Base-by-base conservation (phyloP, 2,329 filamentous ascomycete species). In the Elsinoe australis region DNA sequence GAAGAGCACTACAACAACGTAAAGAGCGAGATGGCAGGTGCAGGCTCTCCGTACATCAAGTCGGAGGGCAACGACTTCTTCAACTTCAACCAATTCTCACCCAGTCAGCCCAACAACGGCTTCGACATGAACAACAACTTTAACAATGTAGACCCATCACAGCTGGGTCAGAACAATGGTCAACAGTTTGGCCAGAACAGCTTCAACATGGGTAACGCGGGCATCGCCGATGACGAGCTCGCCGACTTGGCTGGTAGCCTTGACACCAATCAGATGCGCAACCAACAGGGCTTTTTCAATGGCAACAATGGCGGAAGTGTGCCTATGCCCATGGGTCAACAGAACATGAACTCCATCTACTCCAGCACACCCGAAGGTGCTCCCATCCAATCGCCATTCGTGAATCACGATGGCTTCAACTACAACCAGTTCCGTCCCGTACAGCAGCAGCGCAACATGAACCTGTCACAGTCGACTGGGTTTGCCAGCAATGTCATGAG, bases 361-460 rank as follows among this genome's bases (percentile, higher is more conserved):
- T 95, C 90, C 15, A 87, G 86, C 63, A 95, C 89, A 1, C 89
- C 90, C 3, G 90, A 96, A 52, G 87, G 87, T 46, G 84, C 87
- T 47, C 88, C 90, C 4, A 90, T 95, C 52, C 86, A 94, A 61
- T 95, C 88, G 59, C 90, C 90, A 0, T 95, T 88, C 60, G 77
- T 85, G 33, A 79, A 84, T 47, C 71, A 70, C 57, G 81, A 77
- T 60, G 33, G 33, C 34, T 92, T 89, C 70, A 83, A 82, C 66
- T 84, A 85, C 60, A 74, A 75, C 28, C 85, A 88, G 55, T 94
- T 87, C 64, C 79, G 84, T 35, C 76, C 80, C 47, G 73, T 76
- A 60, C 50, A 55, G 21, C 42, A 50, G 35, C 53, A 54, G 42
- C 51, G 54, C 24, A 52, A 55, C 47, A 71, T 72, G 12, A 60